Evolutionary conservation across 2,329 filamentous ascomycete species (phyloP).

Genomic region (Zymoseptoria crescenta): DNA sequence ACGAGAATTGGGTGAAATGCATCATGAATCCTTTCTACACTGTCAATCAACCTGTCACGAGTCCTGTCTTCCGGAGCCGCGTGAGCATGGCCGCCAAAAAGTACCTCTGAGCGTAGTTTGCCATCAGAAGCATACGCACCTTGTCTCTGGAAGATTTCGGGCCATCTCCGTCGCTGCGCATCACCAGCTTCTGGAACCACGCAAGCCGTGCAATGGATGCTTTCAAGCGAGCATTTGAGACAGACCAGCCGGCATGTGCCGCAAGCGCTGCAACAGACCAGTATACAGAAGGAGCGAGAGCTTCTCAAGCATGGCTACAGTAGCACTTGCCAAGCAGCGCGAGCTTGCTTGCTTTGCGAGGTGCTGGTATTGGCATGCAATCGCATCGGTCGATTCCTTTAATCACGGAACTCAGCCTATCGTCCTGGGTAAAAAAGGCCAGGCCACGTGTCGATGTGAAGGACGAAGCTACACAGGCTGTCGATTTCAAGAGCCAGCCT

Average conservation of each 20-base stretch:
- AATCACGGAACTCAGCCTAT: not conserved
- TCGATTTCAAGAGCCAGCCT: not conserved
- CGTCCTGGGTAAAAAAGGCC: not conserved
- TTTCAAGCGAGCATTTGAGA: not conserved
- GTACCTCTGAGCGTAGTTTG: conserved; percentile 22
- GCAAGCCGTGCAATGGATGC: not conserved
- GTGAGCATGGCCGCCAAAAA: conserved; percentile 87
- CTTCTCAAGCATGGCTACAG: not conserved
- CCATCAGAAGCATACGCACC: not conserved
- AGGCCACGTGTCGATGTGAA: not conserved
- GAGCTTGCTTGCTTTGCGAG: not conserved
- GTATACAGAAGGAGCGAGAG: not conserved
- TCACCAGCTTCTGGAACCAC: not conserved
- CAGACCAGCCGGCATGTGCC: not conserved
- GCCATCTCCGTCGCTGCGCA: no score
- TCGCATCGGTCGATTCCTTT: not conserved
- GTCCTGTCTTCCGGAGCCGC: conserved; percentile 73
- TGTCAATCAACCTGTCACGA: conserved; percentile 75
- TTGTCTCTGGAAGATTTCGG: not conserved
- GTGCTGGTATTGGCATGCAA: not conserved
- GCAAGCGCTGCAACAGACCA: not conserved
- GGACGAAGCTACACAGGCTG: not conserved
- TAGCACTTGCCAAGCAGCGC: not conserved
- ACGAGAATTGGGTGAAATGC: conserved; percentile 94
- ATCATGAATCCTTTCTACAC: conserved; percentile 96